Evolutionary conservation across 148 eudicot species (phyloP).

Genomic region (Chenopodium berlandieri): DNA sequence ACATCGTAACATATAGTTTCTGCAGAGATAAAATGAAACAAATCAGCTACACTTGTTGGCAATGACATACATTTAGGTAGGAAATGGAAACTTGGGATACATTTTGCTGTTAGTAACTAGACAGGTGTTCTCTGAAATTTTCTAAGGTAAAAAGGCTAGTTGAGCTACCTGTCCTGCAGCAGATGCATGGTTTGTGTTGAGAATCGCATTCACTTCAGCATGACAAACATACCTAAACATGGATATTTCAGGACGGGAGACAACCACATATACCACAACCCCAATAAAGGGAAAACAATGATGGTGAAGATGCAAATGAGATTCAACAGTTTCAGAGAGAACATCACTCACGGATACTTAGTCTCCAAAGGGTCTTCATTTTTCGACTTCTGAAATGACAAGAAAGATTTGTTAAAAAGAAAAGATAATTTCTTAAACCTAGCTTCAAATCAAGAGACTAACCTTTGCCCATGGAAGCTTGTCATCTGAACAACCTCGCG

Average conservation of each 20-base stretch:
- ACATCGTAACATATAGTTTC: slow-evolving; percentile 96
- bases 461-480: slow-evolving; percentile 98
- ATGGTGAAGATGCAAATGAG: neutral
- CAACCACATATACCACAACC: neutral
- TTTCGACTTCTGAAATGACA: slow-evolving; percentile 62
- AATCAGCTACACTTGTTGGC: neutral
- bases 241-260: neutral
- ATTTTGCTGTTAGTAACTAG: neutral
- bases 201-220: slow-evolving; percentile 94
- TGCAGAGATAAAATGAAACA: slow-evolving; percentile 31
- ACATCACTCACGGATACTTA: slow-evolving; percentile 77
- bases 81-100: neutral
- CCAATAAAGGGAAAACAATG: neutral
- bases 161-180: slow-evolving; percentile 83
- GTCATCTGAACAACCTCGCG: slow-evolving; percentile 94
- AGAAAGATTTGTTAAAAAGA: slow-evolving; percentile 3
- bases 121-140: neutral
- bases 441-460: slow-evolving; percentile 14
- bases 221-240: slow-evolving; percentile 82
- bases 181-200: slow-evolving; percentile 93
- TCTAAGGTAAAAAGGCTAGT: neutral
- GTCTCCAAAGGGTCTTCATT: slow-evolving; percentile 82
- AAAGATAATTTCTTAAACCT: neutral
- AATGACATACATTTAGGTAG: neutral
- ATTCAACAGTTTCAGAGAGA: slow-evolving; percentile 4